Evolutionary conservation across 163 green algal species (phyloP), one percentile per base, ranked within the genome.

Genomic region (Scenedesmus sp.): DNA sequence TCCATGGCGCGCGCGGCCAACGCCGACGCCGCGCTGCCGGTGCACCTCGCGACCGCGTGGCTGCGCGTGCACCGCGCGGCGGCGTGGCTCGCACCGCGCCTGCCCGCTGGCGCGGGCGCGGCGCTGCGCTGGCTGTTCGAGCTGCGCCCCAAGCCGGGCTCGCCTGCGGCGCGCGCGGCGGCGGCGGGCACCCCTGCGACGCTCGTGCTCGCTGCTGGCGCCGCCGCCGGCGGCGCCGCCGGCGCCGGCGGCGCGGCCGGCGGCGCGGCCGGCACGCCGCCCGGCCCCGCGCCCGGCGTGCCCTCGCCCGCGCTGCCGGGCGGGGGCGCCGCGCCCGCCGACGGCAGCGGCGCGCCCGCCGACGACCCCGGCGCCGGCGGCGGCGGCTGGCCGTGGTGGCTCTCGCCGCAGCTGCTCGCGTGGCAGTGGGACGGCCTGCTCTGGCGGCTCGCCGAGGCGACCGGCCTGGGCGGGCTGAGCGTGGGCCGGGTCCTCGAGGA

Each of bases 11-110:
- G 85, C 10, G 78, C 87, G 26, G 85, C 84, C 20, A 74, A 91
- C 77, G 70, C 81, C 1, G 85, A 94, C 6, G 93, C 93, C 3
- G 64, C 34, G 2, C 70, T 95, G 57, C 87, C 95, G 0, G 90
- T 95, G 5, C 69, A 78, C 2, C 42, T 97, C 31, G 95, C 95
- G 22, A 74, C 90, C 48, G 29, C 67, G 4, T 89, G 82, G 65
- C 87, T 98, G 50, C 45, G 60, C 33, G 26, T 94, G n/a, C 92
- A 95, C 67, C 47, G 51, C 31, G 65, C 53, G 20, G 94, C 86
- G 86, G 64, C 88, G 18, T 70, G 29, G 29, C 26, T 89, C 24
- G 50, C 63, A 33, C 78, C 78, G 4, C 60, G 75, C 26, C 58
- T 94, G 48, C 88, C 88, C 0, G 4, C 26, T 0, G 13, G 4